phyloP scores from a whole-genome alignment of 106 monocot species.

The Phalaenopsis aphrodite region DNA sequence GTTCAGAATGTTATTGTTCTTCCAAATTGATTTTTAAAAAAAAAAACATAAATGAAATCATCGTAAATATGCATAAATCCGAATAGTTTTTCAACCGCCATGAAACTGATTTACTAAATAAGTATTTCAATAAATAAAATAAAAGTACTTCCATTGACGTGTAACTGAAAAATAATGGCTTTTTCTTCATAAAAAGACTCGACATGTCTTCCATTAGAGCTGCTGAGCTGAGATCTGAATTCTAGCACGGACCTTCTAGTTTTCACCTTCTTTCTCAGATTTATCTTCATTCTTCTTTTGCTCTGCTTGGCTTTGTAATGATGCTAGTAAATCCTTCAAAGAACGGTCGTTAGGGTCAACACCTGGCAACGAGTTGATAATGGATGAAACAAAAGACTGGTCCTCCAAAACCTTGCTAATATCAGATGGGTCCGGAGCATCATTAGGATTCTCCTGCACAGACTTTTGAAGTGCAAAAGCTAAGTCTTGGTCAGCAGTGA shows the following conservation, averaged over 20 bases:
- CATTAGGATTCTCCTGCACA: slow-evolving; percentile 46
- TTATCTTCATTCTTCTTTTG: slow-evolving; percentile 51
- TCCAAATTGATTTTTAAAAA: too few relatives aligned
- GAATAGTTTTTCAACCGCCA: too few relatives aligned
- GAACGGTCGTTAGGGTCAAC: slow-evolving; percentile 85
- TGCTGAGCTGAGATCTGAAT: too few relatives aligned
- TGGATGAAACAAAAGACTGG: slow-evolving; percentile 84
- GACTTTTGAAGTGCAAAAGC: slow-evolving; percentile 72
- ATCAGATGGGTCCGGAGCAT: slow-evolving; percentile 41
- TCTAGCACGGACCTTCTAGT: slow-evolving; percentile 4
- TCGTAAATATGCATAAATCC: too few relatives aligned
- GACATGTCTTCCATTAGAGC: too few relatives aligned
- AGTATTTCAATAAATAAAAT: too few relatives aligned
- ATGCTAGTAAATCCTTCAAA: slow-evolving; percentile 69
- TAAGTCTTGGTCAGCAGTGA: slow-evolving; percentile 42
- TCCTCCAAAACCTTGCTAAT: slow-evolving; percentile 82
- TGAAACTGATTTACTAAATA: too few relatives aligned
- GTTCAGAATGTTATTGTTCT: too few relatives aligned
- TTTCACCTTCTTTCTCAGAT: slow-evolving; percentile 33
- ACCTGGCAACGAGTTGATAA: slow-evolving; percentile 85
- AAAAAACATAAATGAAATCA: too few relatives aligned
- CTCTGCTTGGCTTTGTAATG: slow-evolving; percentile 58
- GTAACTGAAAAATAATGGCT: too few relatives aligned
- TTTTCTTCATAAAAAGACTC: too few relatives aligned
- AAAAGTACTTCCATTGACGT: too few relatives aligned